Evolutionary conservation across 202 grass and related monocot genomes (phyloP).

Genomic region (Setaria viridis): DNA sequence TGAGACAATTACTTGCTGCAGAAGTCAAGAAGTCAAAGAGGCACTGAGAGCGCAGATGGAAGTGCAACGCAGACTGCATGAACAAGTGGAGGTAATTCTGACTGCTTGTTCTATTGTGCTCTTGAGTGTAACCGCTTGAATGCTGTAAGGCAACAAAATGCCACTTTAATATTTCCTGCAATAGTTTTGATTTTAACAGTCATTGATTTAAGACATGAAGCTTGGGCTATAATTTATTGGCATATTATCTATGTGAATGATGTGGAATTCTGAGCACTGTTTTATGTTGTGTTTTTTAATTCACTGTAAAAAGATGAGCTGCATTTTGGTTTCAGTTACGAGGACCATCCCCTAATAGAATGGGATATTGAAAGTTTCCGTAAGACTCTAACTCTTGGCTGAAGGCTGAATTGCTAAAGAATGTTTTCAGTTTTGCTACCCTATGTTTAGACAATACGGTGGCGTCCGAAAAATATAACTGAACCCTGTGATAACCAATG

Average conservation of each 20-base stretch:
- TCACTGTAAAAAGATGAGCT: neutral
- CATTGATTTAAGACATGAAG: constrained; percentile 1
- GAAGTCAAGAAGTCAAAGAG: constrained; percentile 96
- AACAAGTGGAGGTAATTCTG: constrained; percentile 95
- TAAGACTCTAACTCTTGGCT: neutral
- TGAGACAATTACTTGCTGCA: constrained; percentile 48
- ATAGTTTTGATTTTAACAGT: neutral
- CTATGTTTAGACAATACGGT: neutral
- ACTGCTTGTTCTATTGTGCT: neutral
- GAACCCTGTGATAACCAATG: neutral
- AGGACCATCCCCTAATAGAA: neutral
- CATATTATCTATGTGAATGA: constrained; percentile 13
- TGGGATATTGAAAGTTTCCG: neutral
- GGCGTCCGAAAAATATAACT: constrained; percentile 3
- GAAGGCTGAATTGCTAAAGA: neutral
- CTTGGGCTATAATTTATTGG: neutral
- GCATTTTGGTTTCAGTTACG: neutral
- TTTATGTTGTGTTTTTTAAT: neutral
- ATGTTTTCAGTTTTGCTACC: neutral
- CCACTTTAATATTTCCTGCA: constrained; percentile 22
- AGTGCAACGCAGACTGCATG: constrained; percentile 92
- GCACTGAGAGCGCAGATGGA: constrained; percentile 98
- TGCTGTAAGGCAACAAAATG: constrained; percentile 31
- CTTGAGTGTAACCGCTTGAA: constrained; percentile 13
- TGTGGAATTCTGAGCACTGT: neutral